Conservation (phyloP, 1,284 basidiomycete genomes). For the Tranzscheliella williamsii region DNA sequence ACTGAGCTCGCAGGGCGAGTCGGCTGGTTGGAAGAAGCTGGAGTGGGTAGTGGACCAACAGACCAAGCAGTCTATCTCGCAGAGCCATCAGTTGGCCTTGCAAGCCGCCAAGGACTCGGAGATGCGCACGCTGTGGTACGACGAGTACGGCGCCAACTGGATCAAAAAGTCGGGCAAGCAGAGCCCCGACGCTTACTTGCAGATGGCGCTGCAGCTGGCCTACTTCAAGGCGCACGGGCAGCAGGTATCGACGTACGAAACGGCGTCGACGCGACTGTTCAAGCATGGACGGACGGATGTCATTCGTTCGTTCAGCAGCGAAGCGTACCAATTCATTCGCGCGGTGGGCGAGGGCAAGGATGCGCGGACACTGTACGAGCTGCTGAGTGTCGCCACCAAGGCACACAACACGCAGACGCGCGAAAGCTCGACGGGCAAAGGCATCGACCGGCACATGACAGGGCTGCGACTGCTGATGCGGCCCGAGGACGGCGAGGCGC, state of each 20-base stretch:
- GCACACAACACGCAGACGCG: conserved; percentile 77
- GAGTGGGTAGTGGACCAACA: conserved; percentile 76
- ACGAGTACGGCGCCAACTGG: conserved; percentile 85
- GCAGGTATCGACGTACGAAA: conserved; percentile 92
- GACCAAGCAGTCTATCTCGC: conserved; percentile 68
- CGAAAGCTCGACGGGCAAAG: conserved; percentile 79
- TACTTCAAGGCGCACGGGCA: conserved; percentile 79
- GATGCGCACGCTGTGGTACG: conserved; percentile 80
- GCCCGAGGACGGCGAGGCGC: conserved; percentile 44
- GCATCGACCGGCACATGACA: conserved; percentile 88
- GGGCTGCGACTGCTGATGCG: conserved; percentile 70
- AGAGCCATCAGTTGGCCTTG: conserved; percentile 69
- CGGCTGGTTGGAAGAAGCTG: conserved; percentile 69
- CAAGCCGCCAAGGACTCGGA: conserved; percentile 78
- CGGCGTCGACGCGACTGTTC: conserved; percentile 87
- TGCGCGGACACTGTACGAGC: conserved; percentile 66
- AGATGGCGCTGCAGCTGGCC: conserved; percentile 90
- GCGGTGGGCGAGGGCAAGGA: conserved; percentile 70
- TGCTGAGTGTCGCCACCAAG: conserved; percentile 73
- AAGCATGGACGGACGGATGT: conserved; percentile 90
- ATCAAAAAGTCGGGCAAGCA: conserved; percentile 81
- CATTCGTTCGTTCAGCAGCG: conserved; percentile 76
- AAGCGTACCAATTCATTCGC: conserved; percentile 79
- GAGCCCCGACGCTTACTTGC: conserved; percentile 86
- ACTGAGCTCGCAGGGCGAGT: conserved; percentile 37